Evolutionary conservation across 257 asterid species (phyloP), one percentile per base, ranked within the genome.

Genomic region (Solanum lycopersicoides): DNA sequence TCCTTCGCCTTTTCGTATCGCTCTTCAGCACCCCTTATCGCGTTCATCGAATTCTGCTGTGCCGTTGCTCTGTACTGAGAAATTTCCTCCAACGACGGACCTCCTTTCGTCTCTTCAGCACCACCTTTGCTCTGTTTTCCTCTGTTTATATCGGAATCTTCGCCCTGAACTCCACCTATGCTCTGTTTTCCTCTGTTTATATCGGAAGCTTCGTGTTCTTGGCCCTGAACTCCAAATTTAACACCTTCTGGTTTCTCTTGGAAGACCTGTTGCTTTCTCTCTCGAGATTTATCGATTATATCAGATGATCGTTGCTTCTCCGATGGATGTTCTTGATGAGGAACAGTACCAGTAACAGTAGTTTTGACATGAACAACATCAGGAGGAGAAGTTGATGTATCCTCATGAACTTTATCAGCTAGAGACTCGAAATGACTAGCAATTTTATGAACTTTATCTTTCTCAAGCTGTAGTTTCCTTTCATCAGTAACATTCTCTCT

Each of bases 11-110:
- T 89, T 71, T 91, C 77, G 18, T 71, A 92, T 2, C 94, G 89
- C 77, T 93, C 91, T 50, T 91, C 93, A 1, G 97, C 94, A 0
- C 93, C 93, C 25, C 92, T 86, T 47, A 93, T 90, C 0, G 96
- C 92, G 15, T 93, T 94, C 69, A 69, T 80, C 2, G 96, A 93
- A 0, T 92, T 94, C 91, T 94, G 94, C 65, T 95, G 98, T 10
- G 98, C 98, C 6, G 87, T 47, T 28, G 86, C 91, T 86, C 98
- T 91, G 82, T 90, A 39, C 3, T 88, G 88, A 0, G 94, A 88
- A 5, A 93, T 85, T 88, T 95, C 98, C 80, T 95, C 97, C 89
- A 95, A 53, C 0, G 98, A 90, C 2, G 88, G 88, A 44, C 74
- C 80, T 34, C 74, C 65, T 25, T 28, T 84, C 6, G 3, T 41